phyloP scores from a whole-genome alignment of 345 rosid genomes.

The Hibiscus syriacus region DNA sequence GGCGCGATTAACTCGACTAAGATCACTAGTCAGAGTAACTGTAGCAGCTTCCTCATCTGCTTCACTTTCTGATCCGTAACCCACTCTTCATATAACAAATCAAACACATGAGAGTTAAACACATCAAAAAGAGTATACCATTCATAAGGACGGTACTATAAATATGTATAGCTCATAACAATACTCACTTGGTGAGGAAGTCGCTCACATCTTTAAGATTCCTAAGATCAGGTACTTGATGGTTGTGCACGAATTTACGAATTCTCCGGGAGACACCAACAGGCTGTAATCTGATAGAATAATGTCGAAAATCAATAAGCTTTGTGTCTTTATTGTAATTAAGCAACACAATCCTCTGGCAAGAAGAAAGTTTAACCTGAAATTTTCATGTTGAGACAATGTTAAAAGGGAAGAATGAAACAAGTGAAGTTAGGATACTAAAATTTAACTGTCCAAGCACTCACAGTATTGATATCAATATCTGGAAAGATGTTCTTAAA shows the following conservation, averaged over 20 bases:
- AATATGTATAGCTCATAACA: background rate
- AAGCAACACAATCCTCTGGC: conserved; percentile 89
- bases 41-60: conserved; percentile 91
- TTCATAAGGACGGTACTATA: background rate
- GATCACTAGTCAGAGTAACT: conserved; percentile 66
- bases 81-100: conserved; percentile 44
- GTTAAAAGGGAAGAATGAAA: conserved; percentile 7
- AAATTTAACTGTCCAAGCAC: conserved; percentile 15
- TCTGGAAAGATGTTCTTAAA: conserved; percentile 96
- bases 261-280: conserved; percentile 82
- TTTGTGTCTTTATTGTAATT: conserved; percentile 85
- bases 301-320: conserved; percentile 80
- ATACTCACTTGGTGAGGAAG: conserved; percentile 76
- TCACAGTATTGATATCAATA: conserved; percentile 87
- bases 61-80: conserved; percentile 97
- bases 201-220: conserved; percentile 87
- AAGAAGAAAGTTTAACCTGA: conserved; percentile 88
- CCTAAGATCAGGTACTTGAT: conserved; percentile 80
- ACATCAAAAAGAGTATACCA: background rate
- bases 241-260: conserved; percentile 83
- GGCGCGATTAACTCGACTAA: conserved; percentile 65
- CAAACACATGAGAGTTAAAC: background rate
- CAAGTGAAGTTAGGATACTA: conserved; percentile 1
- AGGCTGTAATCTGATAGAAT: conserved; percentile 83
- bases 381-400: conserved; percentile 20